A percentile compares a stretch with the other conserved stretches of the same genome.
Conservation (phyloP, 208 protist species). For the Tritrichomonas musculus region DNA sequence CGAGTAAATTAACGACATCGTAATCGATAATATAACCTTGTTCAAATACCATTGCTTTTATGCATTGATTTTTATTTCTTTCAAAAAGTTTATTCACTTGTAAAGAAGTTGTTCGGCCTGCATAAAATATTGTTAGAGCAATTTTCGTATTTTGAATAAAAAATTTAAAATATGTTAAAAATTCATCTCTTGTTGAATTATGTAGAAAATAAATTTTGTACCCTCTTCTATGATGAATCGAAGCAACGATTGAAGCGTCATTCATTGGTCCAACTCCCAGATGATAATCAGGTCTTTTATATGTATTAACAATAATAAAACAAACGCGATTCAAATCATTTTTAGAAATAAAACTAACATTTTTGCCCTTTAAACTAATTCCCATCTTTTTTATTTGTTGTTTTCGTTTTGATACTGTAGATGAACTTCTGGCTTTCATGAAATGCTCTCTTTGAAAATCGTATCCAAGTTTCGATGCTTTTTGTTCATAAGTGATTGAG, state of each 20-base stretch:
- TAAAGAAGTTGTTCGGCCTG: not conserved
- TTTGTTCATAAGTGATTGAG: no score
- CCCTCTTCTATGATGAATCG: not conserved
- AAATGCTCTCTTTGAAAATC: no score
- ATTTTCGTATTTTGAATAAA: not conserved
- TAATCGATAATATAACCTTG: not conserved
- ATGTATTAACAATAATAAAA: slow-evolving; percentile 12
- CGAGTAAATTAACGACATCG: not conserved
- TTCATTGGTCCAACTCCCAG: slow-evolving; percentile 13
- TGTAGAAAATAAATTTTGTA: slow-evolving; percentile 7
- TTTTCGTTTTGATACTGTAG: no score
- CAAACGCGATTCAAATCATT: not conserved
- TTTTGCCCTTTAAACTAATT: no score
- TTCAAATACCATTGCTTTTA: not conserved
- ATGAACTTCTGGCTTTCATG: no score
- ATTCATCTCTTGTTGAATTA: not conserved
- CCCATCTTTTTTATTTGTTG: no score
- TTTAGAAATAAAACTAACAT: no score
- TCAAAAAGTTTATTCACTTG: not conserved
- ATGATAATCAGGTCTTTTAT: not conserved
- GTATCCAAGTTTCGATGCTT: no score
- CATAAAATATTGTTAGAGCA: not conserved
- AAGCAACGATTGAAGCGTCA: not conserved
- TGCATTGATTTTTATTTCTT: not conserved
- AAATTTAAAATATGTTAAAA: not conserved